These are phyloP conservation scores for Sambucus nigra DNA, from an alignment of 129 eudicot species.

Conservation along the genomic window DNA sequence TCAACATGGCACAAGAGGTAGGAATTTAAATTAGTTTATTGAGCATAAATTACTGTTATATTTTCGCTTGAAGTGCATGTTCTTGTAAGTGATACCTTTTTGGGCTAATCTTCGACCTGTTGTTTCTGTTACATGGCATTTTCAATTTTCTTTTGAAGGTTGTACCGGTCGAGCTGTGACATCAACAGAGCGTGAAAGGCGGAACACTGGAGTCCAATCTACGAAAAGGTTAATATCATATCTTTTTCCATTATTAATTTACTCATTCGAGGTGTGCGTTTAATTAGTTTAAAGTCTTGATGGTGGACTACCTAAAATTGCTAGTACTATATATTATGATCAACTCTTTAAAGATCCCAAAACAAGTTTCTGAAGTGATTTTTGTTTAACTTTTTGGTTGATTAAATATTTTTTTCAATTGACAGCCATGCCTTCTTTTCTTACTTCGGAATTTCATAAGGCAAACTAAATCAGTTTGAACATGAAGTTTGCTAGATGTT, in stretches of 20 bases:
- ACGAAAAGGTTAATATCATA: constrained; percentile 36
- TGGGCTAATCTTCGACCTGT: not conserved
- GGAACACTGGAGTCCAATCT: constrained; percentile 48
- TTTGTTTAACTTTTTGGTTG: not conserved
- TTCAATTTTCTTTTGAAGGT: constrained; percentile 20
- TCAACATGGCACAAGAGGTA: constrained; percentile 51
- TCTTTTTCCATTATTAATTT: constrained; percentile 1
- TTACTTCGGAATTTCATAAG: not conserved
- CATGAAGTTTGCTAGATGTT: not conserved
- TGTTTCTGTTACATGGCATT: not conserved
- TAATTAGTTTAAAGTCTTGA: not conserved
- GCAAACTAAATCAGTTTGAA: not conserved
- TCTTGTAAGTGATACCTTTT: not conserved
- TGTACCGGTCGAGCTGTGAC: constrained; percentile 47
- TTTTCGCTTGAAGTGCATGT: no score
- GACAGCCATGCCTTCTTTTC: not conserved
- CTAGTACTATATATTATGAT: not conserved
- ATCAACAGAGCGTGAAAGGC: constrained; percentile 36
- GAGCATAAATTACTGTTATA: not conserved
- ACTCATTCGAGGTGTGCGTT: not conserved
- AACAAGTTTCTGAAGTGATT: constrained; percentile 1
- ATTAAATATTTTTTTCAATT: not conserved
- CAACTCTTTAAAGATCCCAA: not conserved
- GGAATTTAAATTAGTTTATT: constrained; percentile 9
- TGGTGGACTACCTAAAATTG: not conserved